These are phyloP conservation scores for Scenedesmus sp. DNA, from an alignment of 163 green algal genomes.

Conservation along the genomic window DNA sequence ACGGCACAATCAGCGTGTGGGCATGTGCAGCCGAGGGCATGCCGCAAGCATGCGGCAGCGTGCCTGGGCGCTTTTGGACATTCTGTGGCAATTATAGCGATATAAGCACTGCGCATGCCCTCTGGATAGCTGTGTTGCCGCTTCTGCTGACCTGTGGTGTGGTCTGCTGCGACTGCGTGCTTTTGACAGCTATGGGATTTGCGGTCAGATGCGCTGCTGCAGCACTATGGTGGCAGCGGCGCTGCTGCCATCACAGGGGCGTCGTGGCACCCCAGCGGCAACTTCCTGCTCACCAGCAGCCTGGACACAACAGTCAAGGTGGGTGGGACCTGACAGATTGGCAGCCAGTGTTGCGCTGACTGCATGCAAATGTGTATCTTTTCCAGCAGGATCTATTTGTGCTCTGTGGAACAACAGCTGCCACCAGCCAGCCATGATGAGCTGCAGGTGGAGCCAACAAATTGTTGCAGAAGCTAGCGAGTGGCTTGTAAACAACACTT, in stretches of 20 bases:
- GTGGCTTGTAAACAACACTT: too few relatives aligned
- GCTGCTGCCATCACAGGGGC: conserved; percentile 77
- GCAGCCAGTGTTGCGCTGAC: neutral
- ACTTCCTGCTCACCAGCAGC: conserved; percentile 88
- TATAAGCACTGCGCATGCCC: too few relatives aligned
- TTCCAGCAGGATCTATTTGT: neutral
- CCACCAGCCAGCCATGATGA: too few relatives aligned
- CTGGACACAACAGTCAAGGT: conserved; percentile 89
- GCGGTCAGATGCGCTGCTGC: conserved; percentile 82
- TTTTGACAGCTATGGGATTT: conserved; percentile 80
- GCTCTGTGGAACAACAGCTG: too few relatives aligned
- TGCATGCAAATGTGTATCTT: neutral
- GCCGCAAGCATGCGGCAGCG: too few relatives aligned
- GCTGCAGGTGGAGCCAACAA: too few relatives aligned
- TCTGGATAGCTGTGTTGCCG: neutral
- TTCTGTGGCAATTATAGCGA: too few relatives aligned
- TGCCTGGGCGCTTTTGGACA: too few relatives aligned
- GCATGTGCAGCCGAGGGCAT: neutral
- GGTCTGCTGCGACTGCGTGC: neutral
- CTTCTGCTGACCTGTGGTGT: neutral
- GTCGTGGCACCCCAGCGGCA: conserved; percentile 85
- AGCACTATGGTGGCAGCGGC: conserved; percentile 84
- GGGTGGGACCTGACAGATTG: neutral
- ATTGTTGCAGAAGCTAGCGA: too few relatives aligned
- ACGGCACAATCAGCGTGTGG: neutral